Evolutionary conservation across 129 eudicot genomes (phyloP).

Genomic region (Cynara cardunculus): DNA sequence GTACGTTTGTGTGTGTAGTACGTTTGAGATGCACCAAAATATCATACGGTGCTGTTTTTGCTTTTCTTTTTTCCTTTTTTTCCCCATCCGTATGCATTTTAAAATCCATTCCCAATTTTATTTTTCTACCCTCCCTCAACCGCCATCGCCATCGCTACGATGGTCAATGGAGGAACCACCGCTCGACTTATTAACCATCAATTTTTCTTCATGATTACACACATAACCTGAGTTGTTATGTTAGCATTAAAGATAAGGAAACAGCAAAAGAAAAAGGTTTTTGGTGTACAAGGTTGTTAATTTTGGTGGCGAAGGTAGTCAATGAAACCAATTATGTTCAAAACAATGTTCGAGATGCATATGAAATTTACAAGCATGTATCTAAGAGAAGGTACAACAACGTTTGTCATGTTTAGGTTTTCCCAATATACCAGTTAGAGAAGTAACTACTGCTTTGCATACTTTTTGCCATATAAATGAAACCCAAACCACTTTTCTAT

Average conservation of each 20-base stretch:
- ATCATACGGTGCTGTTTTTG: neutral
- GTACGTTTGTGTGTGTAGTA: constrained; percentile 5
- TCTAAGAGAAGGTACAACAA: neutral
- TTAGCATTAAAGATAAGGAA: neutral
- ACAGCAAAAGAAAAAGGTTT: neutral
- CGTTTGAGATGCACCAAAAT: neutral
- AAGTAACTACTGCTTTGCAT: neutral
- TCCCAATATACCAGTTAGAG: neutral
- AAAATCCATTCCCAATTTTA: too few species aligned
- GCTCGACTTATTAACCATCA: neutral
- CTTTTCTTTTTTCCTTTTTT: neutral
- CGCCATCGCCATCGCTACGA: neutral
- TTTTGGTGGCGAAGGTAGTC: neutral
- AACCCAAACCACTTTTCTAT: too few species aligned
- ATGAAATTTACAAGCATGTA: neutral
- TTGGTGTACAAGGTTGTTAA: too few species aligned
- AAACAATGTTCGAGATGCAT: neutral
- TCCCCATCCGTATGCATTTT: neutral
- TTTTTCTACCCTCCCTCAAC: neutral
- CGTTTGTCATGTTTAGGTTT: neutral
- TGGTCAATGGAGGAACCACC: neutral
- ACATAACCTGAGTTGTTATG: neutral
- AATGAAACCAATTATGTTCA: neutral
- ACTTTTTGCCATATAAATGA: neutral
- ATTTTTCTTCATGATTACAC: too few species aligned